Conservation (phyloP, 2,329 filamentous ascomycete genomes). For the Boeremia lycopersici region DNA sequence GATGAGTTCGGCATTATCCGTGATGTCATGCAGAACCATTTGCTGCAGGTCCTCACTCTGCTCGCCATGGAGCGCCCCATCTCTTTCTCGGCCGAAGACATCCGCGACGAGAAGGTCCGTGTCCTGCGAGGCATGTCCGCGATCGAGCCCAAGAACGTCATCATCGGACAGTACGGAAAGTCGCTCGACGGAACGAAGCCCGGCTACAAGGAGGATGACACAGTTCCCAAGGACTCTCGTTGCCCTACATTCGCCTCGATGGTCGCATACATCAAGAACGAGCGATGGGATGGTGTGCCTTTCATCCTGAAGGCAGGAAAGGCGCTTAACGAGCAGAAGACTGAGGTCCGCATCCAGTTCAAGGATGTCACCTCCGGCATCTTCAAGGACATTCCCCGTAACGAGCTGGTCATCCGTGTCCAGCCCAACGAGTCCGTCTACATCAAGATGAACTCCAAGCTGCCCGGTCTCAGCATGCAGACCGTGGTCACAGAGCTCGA, state of each 20-base stretch:
- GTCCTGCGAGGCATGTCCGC: slow-evolving; percentile 91
- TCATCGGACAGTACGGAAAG: slow-evolving; percentile 97
- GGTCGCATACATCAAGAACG: slow-evolving; percentile 98
- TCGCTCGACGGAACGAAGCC: slow-evolving; percentile 96
- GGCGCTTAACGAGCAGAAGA: slow-evolving; percentile 99
- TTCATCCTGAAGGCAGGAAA: slow-evolving; percentile 99
- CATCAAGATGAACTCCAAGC: slow-evolving; percentile 99
- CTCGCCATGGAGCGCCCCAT: slow-evolving; percentile 98
- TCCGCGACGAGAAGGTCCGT: slow-evolving; percentile 97
- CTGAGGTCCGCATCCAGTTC: slow-evolving; percentile 98
- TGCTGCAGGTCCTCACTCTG: slow-evolving; percentile 93
- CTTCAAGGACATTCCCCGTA: slow-evolving; percentile 99
- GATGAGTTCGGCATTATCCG: slow-evolving; percentile 99
- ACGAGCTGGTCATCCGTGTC: slow-evolving; percentile 98
- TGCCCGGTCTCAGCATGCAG: slow-evolving; percentile 98
- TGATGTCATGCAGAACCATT: slow-evolving; percentile 99
- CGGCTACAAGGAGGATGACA: slow-evolving; percentile 98
- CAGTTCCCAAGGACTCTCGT: slow-evolving; percentile 93
- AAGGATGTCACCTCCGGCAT: slow-evolving; percentile 99
- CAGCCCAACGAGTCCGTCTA: slow-evolving; percentile 99
- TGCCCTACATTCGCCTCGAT: slow-evolving; percentile 98
- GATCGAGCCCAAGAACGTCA: slow-evolving; percentile 99
- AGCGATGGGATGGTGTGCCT: slow-evolving; percentile 97
- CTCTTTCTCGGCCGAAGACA: slow-evolving; percentile 97
- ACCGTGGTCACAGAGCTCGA: slow-evolving; percentile 98